Conservation (phyloP, 2,329 filamentous ascomycete genomes). For the Xylaria sp. region DNA sequence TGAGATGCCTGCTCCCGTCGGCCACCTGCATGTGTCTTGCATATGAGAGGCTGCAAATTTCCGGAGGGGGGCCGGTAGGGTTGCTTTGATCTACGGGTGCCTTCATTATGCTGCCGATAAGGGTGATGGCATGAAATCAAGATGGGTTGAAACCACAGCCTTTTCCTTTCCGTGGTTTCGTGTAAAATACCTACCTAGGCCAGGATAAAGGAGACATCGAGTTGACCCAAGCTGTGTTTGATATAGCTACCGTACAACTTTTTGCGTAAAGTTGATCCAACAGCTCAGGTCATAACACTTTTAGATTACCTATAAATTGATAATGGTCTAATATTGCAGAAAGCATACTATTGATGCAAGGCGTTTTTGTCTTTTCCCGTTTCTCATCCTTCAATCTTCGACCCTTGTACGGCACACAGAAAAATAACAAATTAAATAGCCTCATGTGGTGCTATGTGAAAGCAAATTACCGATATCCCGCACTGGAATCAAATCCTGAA, state of each 20-base stretch:
- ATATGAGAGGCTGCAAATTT: conserved; percentile 8
- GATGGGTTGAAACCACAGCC: neutral
- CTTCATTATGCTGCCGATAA: neutral
- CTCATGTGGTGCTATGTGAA: conserved; percentile 29
- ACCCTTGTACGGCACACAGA: conserved; percentile 17
- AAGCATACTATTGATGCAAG: conserved; percentile 20
- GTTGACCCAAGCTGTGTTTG: neutral
- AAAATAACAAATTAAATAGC: neutral
- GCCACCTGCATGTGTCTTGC: conserved; percentile 30
- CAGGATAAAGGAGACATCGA: too few species aligned
- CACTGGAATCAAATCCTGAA: neutral
- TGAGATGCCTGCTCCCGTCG: conserved; percentile 12
- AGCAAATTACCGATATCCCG: conserved; percentile 7
- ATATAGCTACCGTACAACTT: neutral
- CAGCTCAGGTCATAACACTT: neutral
- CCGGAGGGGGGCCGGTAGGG: neutral
- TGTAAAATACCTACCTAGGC: neutral
- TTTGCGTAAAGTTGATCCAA: neutral
- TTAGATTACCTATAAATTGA: neutral
- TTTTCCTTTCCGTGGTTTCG: neutral
- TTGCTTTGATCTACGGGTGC: neutral
- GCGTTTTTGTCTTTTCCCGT: conserved; percentile 2
- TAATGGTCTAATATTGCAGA: neutral
- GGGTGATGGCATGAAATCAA: neutral
- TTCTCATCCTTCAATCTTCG: conserved; percentile 6